Conservation (phyloP, 2,329 filamentous ascomycete genomes). For the Penicillium freii region DNA sequence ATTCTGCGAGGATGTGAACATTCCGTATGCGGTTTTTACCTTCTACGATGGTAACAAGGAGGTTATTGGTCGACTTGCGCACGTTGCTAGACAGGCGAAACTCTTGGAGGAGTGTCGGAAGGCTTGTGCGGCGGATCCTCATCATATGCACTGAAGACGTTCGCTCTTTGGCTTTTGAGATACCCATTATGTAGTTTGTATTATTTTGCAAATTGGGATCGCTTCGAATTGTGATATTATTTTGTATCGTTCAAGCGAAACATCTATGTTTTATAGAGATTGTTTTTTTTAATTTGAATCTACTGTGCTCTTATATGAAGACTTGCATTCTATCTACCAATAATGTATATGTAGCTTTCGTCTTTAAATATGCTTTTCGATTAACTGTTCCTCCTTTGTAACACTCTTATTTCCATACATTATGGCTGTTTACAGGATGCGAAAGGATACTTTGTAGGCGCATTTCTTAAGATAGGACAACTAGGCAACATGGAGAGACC, state of each 20-base stretch:
- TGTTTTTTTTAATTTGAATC: background rate
- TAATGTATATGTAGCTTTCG: background rate
- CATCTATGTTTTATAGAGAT: background rate
- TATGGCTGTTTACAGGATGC: background rate
- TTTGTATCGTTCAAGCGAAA: background rate
- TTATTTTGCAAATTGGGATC: background rate
- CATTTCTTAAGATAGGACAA: background rate
- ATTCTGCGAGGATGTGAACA: slow-evolving; percentile 75
- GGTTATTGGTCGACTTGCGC: slow-evolving; percentile 69
- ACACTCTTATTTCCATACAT: background rate
- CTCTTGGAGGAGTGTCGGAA: slow-evolving; percentile 70
- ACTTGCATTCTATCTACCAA: background rate
- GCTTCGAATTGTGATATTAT: background rate
- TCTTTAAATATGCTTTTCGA: too few species aligned
- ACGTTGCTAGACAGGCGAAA: slow-evolving; percentile 71
- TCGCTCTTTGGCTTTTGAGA: slow-evolving; percentile 1
- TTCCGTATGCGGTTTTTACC: slow-evolving; percentile 80
- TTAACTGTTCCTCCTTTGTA: background rate
- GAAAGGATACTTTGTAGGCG: too few species aligned
- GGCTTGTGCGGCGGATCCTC: slow-evolving; percentile 22
- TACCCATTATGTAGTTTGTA: background rate
- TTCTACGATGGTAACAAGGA: slow-evolving; percentile 76
- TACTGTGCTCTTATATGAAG: background rate
- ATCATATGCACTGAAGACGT: slow-evolving; percentile 13
- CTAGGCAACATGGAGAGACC: background rate